Base-by-base conservation (phyloP, 495 filamentous ascomycete genomes). In the Trypethelium eluteriae region DNA sequence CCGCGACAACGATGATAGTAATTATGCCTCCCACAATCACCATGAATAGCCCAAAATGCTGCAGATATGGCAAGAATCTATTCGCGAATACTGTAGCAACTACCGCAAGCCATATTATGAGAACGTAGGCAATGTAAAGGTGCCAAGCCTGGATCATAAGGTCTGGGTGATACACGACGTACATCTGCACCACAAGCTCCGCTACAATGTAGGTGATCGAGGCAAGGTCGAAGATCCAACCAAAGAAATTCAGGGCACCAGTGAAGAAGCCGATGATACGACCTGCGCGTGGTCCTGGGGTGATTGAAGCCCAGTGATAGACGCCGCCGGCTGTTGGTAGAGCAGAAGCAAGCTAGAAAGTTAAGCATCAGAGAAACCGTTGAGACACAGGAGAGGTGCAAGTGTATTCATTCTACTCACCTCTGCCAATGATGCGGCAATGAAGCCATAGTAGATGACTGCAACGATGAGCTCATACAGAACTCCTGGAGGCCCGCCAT, bases 281-380 rank as follows among this genome's bases (percentile, higher is more conserved):
- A 39, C 90, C 91, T 74, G 86, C 88, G 57, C 78, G 83, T 1
- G 81, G 82, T 2, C 89, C 89, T 4, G 84, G 85, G 0, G 90
- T 90, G 16, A 93, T 82, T 0, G 87, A 86, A 3, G 90, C 89
- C 90, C 90, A 94, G 74, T 94, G 90, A 69, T 93, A 93, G 2
- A 96, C 90, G 47, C 90, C 89, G n/a, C 86, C 88, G 7, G 86
- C 83, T 0, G 89, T 91, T 1, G 90, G 90, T 69, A 94, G 89
- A 1, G 88, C 82, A 1, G 89, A 92, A 11, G 91, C 87, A 57
- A 93, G 80, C 77, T 92, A 25, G 35, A 53, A 16, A 25, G 49
- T 35, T 64, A 49, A 34, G 39, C 38, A 61, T 44, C 9, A 18
- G 64, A 65, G 35, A 25, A 53, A 25, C 7, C 2, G 16, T 67